Base-by-base conservation (phyloP, 1,284 basidiomycete species). In the Sporisorium scitamineum region DNA sequence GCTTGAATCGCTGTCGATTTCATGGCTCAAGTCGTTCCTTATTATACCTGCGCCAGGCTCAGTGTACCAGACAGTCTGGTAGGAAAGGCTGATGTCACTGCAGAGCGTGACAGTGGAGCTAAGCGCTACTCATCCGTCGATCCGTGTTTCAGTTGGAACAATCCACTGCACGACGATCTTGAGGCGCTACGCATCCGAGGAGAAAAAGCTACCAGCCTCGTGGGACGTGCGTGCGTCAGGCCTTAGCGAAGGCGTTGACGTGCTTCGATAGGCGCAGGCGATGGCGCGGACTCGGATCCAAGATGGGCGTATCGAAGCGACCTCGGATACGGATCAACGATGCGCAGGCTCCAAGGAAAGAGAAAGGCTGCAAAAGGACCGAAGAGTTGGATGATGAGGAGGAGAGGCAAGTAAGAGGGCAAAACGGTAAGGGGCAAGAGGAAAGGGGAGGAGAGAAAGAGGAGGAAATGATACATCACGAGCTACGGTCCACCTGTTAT, bases 391-490 rank as follows among this genome's bases (percentile, higher is more conserved):
- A 48, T 34, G n/a, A 32, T 9, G 55, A 53, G 27, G 29, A 42
- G n/a, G 50, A 32, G 27, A 24, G 41, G 16, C 5, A 39, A 18
- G 31, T 42, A 31, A 18, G 31, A 22, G 22, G 47, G 47, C 18
- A 20, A 20, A 22, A 14, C 41, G 37, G 24, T 27, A 56, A 50
- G 22, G 13, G 34, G 45, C 7, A 29, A 16, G 13, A 50, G 44
- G 50, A n/a, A 50, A 18, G 39, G 20, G 13, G 48, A 37, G 11
- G 37, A 16, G 11, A 37, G 47, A 24, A 24, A 27, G 29, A 22
- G 34, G 44, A 45, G 42, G 18, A 20, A 31, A 29, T 61, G 68
- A 70, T 70, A 70, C 64, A 53, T 39, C 68, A n/a, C 58, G 26
- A 27, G 47, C 39, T 45, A 57, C 26, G 58, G 58, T 32, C 31